Percentiles rank a stretch among this genome's conserved stretches.
Evolutionary conservation across 768 basidiomycete species (phyloP).

Genomic region (Mycena epipterygia): DNA sequence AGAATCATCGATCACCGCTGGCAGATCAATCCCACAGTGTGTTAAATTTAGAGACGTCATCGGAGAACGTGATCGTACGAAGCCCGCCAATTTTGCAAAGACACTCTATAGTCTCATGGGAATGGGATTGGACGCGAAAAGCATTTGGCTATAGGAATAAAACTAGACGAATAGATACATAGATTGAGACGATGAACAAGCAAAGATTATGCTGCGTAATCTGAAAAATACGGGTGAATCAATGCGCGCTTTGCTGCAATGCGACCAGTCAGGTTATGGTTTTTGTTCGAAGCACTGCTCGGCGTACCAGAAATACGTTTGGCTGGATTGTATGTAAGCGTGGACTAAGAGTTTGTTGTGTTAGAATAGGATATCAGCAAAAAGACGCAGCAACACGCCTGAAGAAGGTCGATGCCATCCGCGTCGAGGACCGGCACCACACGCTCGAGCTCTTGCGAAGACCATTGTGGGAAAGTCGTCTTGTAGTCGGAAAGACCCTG

Average conservation of each 20-base stretch:
- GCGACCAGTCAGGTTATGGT: conserved; percentile 61
- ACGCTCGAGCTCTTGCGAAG: conserved; percentile 75
- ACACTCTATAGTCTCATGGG: conserved; percentile 67
- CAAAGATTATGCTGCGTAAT: conserved; percentile 48
- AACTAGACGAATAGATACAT: conserved; percentile 28
- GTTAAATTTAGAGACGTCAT: too few relatives aligned
- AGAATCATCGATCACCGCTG: too few relatives aligned
- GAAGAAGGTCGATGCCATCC: conserved; percentile 83
- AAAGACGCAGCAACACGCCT: conserved; percentile 56
- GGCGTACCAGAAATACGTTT: conserved; percentile 90
- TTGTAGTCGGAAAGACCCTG: conserved; percentile 94
- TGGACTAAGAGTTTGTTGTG: conserved; percentile 58
- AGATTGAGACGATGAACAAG: conserved; percentile 1
- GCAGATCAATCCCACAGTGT: too few relatives aligned
- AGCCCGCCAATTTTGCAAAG: too few relatives aligned
- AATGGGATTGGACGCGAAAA: conserved; percentile 94
- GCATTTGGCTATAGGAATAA: too few relatives aligned
- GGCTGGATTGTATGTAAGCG: conserved; percentile 89
- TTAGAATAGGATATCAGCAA: conserved; percentile 13
- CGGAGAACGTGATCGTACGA: too few relatives aligned
- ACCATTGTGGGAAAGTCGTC: conserved; percentile 97
- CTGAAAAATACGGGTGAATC: conserved; percentile 63
- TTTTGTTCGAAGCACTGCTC: not conserved
- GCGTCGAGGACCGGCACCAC: conserved; percentile 81
- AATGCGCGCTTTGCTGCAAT: conserved; percentile 70